Evolutionary conservation across 73 alveolate genomes (phyloP).

Genomic region (Tetrahymena borealis): DNA sequence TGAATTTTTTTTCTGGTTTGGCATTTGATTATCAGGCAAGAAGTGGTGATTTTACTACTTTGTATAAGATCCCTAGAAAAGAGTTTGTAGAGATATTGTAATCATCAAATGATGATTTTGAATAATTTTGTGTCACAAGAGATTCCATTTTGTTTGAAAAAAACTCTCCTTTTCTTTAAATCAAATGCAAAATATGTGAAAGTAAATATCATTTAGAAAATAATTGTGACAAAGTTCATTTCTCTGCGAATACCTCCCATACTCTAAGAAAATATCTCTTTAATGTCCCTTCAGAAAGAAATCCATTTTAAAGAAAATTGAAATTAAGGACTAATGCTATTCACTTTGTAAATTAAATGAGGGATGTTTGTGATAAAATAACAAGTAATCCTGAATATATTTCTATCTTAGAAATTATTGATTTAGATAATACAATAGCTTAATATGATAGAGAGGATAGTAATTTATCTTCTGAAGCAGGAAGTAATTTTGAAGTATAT

Average conservation of each 20-base stretch:
- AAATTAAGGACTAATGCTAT: background rate
- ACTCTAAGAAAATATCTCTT: background rate
- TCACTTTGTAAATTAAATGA: background rate
- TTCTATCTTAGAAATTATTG: background rate
- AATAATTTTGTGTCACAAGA: background rate
- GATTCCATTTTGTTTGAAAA: background rate
- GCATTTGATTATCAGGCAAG: background rate
- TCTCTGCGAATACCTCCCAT: background rate
- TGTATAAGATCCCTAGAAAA: background rate
- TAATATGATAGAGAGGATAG: background rate
- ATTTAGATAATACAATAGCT: background rate
- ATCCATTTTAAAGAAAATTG: background rate
- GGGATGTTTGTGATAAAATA: background rate
- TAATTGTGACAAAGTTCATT: background rate
- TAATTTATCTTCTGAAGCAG: background rate
- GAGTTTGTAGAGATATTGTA: background rate
- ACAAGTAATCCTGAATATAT: background rate
- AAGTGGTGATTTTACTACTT: background rate
- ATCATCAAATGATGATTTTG: background rate
- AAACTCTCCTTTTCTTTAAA: background rate
- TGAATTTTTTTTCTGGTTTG: background rate
- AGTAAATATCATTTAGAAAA: background rate
- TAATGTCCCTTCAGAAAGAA: background rate
- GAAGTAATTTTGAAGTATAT: background rate
- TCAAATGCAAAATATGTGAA: background rate